Conservation (phyloP, 352 stramenopile genomes). For the Globisporangium lucens region DNA sequence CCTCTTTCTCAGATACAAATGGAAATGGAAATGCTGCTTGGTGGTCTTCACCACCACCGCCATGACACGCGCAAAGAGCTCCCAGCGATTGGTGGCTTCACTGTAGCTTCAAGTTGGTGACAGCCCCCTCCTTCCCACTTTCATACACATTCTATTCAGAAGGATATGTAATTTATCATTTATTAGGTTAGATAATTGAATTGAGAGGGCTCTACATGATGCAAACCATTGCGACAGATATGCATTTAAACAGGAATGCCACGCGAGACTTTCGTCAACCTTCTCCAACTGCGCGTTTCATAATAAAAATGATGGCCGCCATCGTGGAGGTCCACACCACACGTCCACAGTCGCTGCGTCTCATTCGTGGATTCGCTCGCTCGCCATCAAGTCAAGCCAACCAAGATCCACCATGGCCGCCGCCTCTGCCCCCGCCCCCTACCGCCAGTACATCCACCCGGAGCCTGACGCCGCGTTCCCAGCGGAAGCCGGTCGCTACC, state of each 20-base stretch:
- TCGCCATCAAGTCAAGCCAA: not conserved
- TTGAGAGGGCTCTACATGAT: too few species aligned
- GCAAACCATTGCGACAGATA: not conserved
- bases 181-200: not conserved
- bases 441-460: slow-evolving; percentile 24
- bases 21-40: not conserved
- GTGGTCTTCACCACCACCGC: not conserved
- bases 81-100: slow-evolving; percentile 1
- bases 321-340: not conserved
- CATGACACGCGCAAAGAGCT: not conserved
- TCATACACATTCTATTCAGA: not conserved
- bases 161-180: not conserved
- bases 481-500: slow-evolving; percentile 67
- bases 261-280: not conserved
- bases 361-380: not conserved
- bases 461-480: slow-evolving; percentile 22
- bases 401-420: not conserved
- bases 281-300: not conserved
- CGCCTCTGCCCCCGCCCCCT: slow-evolving; percentile 1
- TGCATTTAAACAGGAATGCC: not conserved
- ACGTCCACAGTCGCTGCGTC: not conserved
- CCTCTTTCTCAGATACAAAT: not conserved
- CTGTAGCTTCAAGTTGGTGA: not conserved
- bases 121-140: not conserved
- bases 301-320: not conserved